Evolutionary conservation across 2,329 filamentous ascomycete genomes (phyloP).

Genomic region (Hypomyces rosellus): DNA sequence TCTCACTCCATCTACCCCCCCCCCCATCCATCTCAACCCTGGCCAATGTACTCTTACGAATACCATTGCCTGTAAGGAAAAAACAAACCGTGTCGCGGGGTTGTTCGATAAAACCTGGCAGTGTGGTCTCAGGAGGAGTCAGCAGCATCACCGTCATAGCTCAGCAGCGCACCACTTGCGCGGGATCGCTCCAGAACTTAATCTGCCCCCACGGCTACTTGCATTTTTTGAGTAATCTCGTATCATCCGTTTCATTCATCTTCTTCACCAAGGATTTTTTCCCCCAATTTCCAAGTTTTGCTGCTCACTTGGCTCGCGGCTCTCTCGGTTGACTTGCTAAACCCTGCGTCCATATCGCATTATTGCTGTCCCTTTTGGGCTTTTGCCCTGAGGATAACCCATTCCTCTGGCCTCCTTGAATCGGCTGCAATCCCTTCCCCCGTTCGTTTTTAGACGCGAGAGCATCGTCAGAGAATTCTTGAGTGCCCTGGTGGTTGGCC

Average conservation of each 20-base stretch:
- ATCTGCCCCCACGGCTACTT: not conserved
- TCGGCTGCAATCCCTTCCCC: not conserved
- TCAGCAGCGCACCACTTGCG: not conserved
- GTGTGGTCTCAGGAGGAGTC: not conserved
- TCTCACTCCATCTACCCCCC: not conserved
- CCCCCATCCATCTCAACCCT: not conserved
- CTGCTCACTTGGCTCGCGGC: too few relatives aligned
- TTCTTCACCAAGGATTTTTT: not conserved
- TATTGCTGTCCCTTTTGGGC: not conserved
- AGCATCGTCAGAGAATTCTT: not conserved
- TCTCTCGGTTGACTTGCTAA: too few relatives aligned
- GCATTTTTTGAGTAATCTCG: not conserved
- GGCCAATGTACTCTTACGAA: not conserved
- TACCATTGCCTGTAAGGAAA: not conserved
- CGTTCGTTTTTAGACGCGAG: not conserved
- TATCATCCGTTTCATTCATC: not conserved
- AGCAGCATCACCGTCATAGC: not conserved
- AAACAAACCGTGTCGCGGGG: not conserved
- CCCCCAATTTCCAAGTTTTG: too few relatives aligned
- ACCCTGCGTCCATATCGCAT: not conserved
- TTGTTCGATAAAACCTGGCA: not conserved
- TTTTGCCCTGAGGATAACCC: not conserved
- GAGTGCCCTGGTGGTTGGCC: not conserved
- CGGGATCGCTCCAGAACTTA: not conserved
- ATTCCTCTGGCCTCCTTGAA: not conserved